Evolutionary conservation across 2,329 filamentous ascomycete species (phyloP).

Genomic region (Fusarium incarnatum): DNA sequence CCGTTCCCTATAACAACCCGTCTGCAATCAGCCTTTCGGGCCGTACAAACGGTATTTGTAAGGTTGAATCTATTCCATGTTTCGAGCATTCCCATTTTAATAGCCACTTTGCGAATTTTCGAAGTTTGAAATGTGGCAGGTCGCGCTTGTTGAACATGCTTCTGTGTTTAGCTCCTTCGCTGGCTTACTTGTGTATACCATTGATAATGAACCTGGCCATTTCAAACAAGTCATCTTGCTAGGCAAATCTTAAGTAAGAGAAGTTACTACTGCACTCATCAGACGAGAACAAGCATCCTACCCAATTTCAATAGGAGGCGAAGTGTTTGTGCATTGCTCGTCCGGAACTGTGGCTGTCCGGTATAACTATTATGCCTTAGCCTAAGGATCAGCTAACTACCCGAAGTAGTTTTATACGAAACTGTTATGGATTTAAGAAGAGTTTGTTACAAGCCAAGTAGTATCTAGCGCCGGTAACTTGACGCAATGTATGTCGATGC

Average conservation of each 20-base stretch:
- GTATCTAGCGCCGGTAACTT: not conserved
- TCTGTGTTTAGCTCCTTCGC: not conserved
- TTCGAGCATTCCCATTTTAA: not conserved
- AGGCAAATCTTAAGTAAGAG: not conserved
- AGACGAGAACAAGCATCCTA: not conserved
- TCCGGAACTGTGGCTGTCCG: not conserved
- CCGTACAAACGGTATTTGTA: not conserved
- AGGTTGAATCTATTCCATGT: not conserved
- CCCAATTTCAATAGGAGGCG: not conserved
- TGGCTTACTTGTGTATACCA: fast-evolving
- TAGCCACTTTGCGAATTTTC: not conserved
- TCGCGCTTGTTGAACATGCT: not conserved
- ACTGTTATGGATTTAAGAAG: not conserved
- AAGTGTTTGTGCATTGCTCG: not conserved
- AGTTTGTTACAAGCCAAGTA: not conserved
- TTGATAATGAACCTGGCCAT: not conserved
- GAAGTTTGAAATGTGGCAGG: not conserved
- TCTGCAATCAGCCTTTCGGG: not conserved
- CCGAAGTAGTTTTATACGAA: not conserved
- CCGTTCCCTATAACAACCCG: not conserved
- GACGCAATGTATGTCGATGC: not conserved
- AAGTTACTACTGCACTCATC: not conserved
- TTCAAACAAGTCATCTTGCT: not conserved
- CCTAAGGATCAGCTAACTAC: not conserved
- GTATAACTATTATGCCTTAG: not conserved